Base-by-base conservation (phyloP, 495 filamentous ascomycete genomes). In the Podospora pseudoanserina region DNA sequence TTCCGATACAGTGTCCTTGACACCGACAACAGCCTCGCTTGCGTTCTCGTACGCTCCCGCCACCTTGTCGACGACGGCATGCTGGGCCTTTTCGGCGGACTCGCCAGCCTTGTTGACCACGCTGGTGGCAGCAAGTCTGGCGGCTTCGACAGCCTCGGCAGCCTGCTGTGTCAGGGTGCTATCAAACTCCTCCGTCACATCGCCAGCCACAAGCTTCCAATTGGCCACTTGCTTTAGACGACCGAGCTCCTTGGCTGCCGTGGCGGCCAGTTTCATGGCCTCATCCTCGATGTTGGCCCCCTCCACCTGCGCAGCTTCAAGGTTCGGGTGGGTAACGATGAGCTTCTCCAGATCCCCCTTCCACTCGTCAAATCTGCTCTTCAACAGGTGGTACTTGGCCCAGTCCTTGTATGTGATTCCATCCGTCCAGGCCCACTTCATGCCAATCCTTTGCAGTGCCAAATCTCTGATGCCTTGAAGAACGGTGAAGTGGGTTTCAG, bases 391-490 rank as follows among this genome's bases (percentile, higher is more conserved):
- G 75, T 97, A 98, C 73, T 91, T 91, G 30, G 87, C 86, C 96
- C 96, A 99, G 75, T 97, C 93, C 73, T 95, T 94, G 83, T 98
- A 97, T 5, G 93, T 94, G 68, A 99, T 87, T 53, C 90, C 90
- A 64, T 97, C 94, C 85, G 92, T 96, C 90, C 92, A 96, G 1
- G 94, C 93, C 94, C 96, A 99, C 67, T 95, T 92, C 87, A 96
- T 94, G 55, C 96, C 96, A 65, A 99, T 92, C 74, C 97, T 94
- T 74, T 97, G 93, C 7, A 99, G 83, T 2, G 93, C 93, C 7
- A 97, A 83, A 70, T 97, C 93, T 23, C 92, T 87, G 66, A 97
- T 93, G 64, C 86, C 84, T 70, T 95, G 91, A 49, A 99, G 84
- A 44, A 96, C 91, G 65, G 87, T 84, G 28, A 98, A 86, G 7